These are phyloP conservation scores for Closterium sp. DNA, from an alignment of 139 green algal species.

Conservation along the genomic window DNA sequence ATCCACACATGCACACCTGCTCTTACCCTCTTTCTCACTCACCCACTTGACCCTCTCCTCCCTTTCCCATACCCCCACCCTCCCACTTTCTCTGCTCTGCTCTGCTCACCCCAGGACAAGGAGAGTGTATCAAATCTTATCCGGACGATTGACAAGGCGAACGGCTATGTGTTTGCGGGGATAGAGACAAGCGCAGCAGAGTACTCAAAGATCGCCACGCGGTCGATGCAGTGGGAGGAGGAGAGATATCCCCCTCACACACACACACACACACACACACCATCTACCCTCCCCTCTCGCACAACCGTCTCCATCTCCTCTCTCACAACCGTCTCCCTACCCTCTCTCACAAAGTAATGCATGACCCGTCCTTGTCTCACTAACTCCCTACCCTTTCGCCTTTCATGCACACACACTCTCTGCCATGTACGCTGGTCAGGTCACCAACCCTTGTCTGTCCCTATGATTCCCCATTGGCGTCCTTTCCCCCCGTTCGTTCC, in stretches of 20 bases:
- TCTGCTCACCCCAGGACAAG: conserved; percentile 43
- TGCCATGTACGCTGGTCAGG: too few relatives aligned
- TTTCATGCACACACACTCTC: too few relatives aligned
- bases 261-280: neutral
- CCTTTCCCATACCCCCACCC: neutral
- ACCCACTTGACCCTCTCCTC: neutral
- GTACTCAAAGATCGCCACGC: conserved; percentile 27
- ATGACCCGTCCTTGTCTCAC: neutral
- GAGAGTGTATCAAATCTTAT: conserved; percentile 45
- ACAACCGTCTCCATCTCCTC: neutral
- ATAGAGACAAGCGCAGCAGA: conserved; percentile 38
- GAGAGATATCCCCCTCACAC: conserved; percentile 47
- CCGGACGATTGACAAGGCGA: conserved; percentile 47
- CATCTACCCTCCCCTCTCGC: neutral
- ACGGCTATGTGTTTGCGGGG: conserved; percentile 51
- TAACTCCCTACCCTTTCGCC: neutral
- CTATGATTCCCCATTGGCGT: too few relatives aligned
- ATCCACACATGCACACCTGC: too few relatives aligned
- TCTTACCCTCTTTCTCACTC: neutral
- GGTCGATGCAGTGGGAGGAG: conserved; percentile 35
- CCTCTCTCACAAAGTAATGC: neutral
- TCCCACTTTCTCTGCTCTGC: neutral
- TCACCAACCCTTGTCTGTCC: too few relatives aligned
- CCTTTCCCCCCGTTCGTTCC: too few relatives aligned
- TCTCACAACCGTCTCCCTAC: too few relatives aligned